Base-by-base conservation (phyloP, 2,329 filamentous ascomycete genomes). In the Pseudocercospora ulei region DNA sequence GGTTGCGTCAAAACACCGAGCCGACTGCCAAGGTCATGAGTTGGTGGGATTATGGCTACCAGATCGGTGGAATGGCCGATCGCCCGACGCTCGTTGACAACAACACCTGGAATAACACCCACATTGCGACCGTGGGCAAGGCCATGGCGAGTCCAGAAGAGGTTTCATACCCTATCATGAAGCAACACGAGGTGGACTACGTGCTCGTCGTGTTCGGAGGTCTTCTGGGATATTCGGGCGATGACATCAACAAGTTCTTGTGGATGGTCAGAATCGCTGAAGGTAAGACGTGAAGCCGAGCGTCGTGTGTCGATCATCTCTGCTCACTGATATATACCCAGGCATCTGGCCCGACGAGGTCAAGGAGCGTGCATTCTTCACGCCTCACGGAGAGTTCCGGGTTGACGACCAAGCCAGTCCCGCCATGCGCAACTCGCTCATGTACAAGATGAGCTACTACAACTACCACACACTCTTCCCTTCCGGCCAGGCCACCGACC, bases 361-460 rank as follows among this genome's bases (percentile, higher is more conserved):
- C 53, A 93, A 86, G 68, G 90, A 98, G 68, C 82, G 90, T 49
- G 81, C 88, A 57, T 98, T 88, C 69, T 98, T 98, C 66, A 98
- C 90, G 4, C 57, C 79, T 3, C 78, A 87, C 48, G 90, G 92
- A 60, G 90, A 98, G 63, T 98, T 98, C 68, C 78, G 82, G 48
- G 84, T 98, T 18, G 90, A 98, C 54, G 80, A 79, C n/a, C 76
- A 83, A 53, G 90, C 90, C 36, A 94, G 87, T 4, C 84, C 90
- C 14, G 85, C 88, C 28, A 98, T 98, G 90, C 90, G 84, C 71
- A 94, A 98, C 75, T 95, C 87, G 66, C 75, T 98, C 72, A 95
- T 96, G 88, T 98, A 98, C 76, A 98, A 98, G 75, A 95, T 98
- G 87, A 95, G 86, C 13, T 98, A 98, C 74, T 83, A 98, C 76